These are phyloP conservation scores for Mixia osmundae DNA, from an alignment of 1,284 basidiomycete species.

Conservation along the genomic window DNA sequence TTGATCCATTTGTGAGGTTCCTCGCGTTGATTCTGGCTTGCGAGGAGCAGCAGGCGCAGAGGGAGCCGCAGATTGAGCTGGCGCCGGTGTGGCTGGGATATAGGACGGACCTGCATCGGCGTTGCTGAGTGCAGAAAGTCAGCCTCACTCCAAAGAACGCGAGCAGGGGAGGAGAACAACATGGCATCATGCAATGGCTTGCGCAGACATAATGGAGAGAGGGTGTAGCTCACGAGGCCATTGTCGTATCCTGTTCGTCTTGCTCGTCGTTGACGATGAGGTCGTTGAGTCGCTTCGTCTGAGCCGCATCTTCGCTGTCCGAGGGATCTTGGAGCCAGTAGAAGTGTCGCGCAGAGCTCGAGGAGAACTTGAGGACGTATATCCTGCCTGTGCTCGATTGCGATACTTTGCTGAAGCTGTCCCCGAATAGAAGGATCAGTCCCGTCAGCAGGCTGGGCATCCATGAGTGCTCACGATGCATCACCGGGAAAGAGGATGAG, in stretches of 20 bases:
- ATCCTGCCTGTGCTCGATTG: slow-evolving; percentile 12
- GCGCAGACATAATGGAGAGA: background rate
- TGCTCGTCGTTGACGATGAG: slow-evolving; percentile 14
- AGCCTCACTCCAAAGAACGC: background rate
- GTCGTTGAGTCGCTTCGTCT: slow-evolving; percentile 13
- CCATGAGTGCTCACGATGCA: slow-evolving; percentile 4
- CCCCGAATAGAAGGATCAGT: background rate
- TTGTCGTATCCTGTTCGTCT: slow-evolving; percentile 4
- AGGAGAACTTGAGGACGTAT: slow-evolving; percentile 19
- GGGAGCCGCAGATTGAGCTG: background rate
- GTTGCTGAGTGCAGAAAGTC: background rate
- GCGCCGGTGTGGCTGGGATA: background rate
- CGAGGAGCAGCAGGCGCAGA: background rate
- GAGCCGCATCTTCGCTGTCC: slow-evolving; percentile 7
- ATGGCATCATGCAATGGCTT: background rate
- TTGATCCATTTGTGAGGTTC: slow-evolving; percentile 4
- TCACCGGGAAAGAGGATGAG: slow-evolving; percentile 18
- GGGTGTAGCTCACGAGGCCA: slow-evolving; percentile 10
- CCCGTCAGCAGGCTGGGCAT: background rate
- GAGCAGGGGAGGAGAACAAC: background rate
- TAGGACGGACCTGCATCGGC: background rate
- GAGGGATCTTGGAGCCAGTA: slow-evolving; percentile 19
- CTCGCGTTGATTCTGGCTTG: background rate
- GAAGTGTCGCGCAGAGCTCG: slow-evolving; percentile 16
- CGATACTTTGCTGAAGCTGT: slow-evolving; percentile 11